phyloP scores from a whole-genome alignment of 2,329 filamentous ascomycete species.

The Trichoderma atroviride region DNA sequence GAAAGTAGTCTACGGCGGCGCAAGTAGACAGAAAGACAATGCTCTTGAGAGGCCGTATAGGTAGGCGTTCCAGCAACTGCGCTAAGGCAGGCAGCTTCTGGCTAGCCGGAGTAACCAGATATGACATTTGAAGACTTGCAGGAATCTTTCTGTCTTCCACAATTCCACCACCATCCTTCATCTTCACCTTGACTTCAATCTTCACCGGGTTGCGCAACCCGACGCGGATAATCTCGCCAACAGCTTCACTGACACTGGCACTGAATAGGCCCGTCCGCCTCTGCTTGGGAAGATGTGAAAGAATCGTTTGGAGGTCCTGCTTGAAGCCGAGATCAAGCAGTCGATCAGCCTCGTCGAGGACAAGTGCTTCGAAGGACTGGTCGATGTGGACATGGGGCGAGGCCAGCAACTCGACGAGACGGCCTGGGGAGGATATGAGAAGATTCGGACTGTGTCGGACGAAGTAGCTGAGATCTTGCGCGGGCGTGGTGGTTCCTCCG shows the following conservation, averaged over 20 bases:
- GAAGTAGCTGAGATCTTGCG: slow-evolving; percentile 85
- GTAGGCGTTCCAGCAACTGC: slow-evolving; percentile 68
- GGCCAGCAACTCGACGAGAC: slow-evolving; percentile 82
- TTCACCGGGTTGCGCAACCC: slow-evolving; percentile 93
- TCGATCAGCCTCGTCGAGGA: slow-evolving; percentile 93
- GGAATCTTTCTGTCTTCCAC: slow-evolving; percentile 85
- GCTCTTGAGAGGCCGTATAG: slow-evolving; percentile 77
- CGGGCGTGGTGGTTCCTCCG: slow-evolving; percentile 75
- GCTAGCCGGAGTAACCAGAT: slow-evolving; percentile 72
- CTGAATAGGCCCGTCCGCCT: slow-evolving; percentile 91
- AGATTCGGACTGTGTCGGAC: slow-evolving; percentile 84
- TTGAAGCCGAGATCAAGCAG: slow-evolving; percentile 94
- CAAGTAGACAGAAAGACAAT: slow-evolving; percentile 95
- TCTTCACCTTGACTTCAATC: slow-evolving; percentile 88
- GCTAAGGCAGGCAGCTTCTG: slow-evolving; percentile 78
- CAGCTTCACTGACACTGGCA: slow-evolving; percentile 92
- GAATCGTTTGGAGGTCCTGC: slow-evolving; percentile 82
- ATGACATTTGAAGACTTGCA: slow-evolving; percentile 89
- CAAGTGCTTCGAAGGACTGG: slow-evolving; percentile 87
- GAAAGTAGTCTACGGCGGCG: slow-evolving; percentile 92
- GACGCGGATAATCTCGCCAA: slow-evolving; percentile 88
- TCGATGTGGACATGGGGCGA: slow-evolving; percentile 87
- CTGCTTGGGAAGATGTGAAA: slow-evolving; percentile 86
- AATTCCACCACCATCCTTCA: slow-evolving; percentile 66
- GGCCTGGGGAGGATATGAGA: slow-evolving; percentile 86